Conservation (phyloP, 495 filamentous ascomycete species). For the Aspergillus heteromorphus region DNA sequence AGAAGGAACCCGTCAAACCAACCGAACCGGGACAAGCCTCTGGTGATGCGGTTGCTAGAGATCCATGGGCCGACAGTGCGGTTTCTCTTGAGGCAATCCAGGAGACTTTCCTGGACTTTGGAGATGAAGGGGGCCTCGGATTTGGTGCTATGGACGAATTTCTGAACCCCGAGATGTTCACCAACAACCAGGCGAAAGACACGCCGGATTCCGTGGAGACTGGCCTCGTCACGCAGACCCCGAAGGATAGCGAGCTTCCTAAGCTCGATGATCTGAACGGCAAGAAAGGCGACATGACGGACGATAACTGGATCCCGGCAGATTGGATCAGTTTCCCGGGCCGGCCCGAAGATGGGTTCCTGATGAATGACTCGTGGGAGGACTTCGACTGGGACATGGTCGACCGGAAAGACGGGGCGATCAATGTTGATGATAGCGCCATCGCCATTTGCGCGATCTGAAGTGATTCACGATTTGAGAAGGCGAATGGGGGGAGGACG, state of each 20-base stretch:
- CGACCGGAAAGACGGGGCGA: conserved; percentile 19
- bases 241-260: conserved; percentile 26
- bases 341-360: conserved; percentile 17
- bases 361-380: conserved; percentile 24
- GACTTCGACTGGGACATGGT: conserved; percentile 30
- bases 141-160: conserved; percentile 38
- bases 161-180: conserved; percentile 40
- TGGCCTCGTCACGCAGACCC: conserved; percentile 31
- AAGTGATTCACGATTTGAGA: conserved; percentile 10
- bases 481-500: conserved; percentile 9
- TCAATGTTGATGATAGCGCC: conserved; percentile 21
- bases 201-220: conserved; percentile 39
- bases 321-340: conserved; percentile 31
- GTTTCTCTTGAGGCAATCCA: conserved; percentile 39
- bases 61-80: conserved; percentile 39
- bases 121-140: conserved; percentile 24
- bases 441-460: conserved; percentile 26
- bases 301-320: conserved; percentile 28
- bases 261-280: conserved; percentile 15
- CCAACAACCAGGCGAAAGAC: conserved; percentile 30
- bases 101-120: conserved; percentile 35
- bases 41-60: conserved; percentile 15
- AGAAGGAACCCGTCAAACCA: conserved; percentile 25
- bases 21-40: conserved; percentile 11
- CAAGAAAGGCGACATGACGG: conserved; percentile 14